Conservation (phyloP, 2,329 filamentous ascomycete genomes). For the Monilinia aucupariae region DNA sequence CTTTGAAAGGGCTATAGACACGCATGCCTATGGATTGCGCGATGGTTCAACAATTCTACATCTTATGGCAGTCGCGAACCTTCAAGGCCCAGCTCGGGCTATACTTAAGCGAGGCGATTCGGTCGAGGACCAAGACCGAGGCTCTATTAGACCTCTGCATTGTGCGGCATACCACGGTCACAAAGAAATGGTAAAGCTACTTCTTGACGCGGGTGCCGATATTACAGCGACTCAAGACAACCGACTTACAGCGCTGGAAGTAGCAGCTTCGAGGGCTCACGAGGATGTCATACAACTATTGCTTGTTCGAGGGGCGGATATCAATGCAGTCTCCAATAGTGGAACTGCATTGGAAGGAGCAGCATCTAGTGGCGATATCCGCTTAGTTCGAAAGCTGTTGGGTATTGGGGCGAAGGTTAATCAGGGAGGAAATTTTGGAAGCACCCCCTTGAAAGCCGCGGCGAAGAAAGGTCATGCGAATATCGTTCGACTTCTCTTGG, state of each 20-base stretch:
- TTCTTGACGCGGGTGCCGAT: conserved; percentile 21
- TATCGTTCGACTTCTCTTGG: too few species aligned
- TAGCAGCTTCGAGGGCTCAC: conserved; percentile 21
- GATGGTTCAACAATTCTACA: conserved; percentile 12
- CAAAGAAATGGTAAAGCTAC: conserved; percentile 16
- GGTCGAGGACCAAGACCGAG: conserved; percentile 7
- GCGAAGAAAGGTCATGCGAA: too few species aligned
- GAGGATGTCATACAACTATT: conserved; percentile 33
- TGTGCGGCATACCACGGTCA: conserved; percentile 18
- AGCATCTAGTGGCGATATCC: background rate
- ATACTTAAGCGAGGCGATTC: conserved; percentile 7
- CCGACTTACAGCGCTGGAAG: conserved; percentile 8
- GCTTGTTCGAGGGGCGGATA: conserved; percentile 30
- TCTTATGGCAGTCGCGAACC: conserved; percentile 10
- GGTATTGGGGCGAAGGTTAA: conserved; percentile 13
- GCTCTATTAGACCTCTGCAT: background rate
- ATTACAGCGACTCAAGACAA: conserved; percentile 12
- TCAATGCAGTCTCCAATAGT: conserved; percentile 15
- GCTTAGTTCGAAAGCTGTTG: conserved; percentile 12
- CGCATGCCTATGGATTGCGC: background rate
- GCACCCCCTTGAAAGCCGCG: too few species aligned
- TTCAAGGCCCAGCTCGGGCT: background rate
- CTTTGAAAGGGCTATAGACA: background rate
- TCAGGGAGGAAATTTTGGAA: too few species aligned
- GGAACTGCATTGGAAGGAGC: conserved; percentile 16